These are phyloP conservation scores for Darksidea phi DNA, from an alignment of 495 filamentous ascomycete genomes.

Conservation along the genomic window DNA sequence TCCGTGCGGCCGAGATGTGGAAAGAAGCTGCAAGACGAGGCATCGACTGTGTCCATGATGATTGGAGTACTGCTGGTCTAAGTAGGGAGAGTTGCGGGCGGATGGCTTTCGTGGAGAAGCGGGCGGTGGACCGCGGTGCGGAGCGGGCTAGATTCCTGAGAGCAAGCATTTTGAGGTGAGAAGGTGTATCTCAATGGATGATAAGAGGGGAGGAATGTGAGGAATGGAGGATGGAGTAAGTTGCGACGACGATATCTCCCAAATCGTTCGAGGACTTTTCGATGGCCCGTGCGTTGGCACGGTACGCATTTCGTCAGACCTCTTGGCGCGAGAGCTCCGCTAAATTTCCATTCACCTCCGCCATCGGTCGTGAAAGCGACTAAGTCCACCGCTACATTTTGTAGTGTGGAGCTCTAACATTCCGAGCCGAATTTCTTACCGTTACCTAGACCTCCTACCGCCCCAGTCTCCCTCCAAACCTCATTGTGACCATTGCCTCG, in stretches of 20 bases:
- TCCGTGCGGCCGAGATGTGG: conserved; percentile 57
- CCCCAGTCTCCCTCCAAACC: too few relatives aligned
- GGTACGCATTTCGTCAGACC: conserved; percentile 12
- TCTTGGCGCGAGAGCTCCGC: conserved; percentile 10
- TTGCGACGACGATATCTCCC: conserved; percentile 4
- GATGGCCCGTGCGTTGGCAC: conserved; percentile 5
- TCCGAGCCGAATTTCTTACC: too few relatives aligned
- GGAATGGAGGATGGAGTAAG: conserved; percentile 1
- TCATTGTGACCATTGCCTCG: too few relatives aligned
- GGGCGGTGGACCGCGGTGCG: conserved; percentile 64
- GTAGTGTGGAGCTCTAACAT: too few relatives aligned
- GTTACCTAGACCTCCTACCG: too few relatives aligned
- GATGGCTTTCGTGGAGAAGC: conserved; percentile 55
- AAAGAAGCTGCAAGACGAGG: conserved; percentile 64
- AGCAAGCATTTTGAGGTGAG: conserved; percentile 66
- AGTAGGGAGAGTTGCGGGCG: conserved; percentile 53
- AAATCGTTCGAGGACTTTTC: conserved; percentile 13
- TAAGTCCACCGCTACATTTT: too few relatives aligned
- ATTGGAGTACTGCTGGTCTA: conserved; percentile 50
- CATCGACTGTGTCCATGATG: conserved; percentile 54
- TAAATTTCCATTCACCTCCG: conserved; percentile 12
- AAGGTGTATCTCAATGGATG: conserved; percentile 2
- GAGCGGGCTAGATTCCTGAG: conserved; percentile 69
- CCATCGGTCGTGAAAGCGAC: conserved; percentile 9
- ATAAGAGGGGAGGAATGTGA: neutral